Conservation (phyloP, 139 green algal species). For the Mychonastes homosphaera region DNA sequence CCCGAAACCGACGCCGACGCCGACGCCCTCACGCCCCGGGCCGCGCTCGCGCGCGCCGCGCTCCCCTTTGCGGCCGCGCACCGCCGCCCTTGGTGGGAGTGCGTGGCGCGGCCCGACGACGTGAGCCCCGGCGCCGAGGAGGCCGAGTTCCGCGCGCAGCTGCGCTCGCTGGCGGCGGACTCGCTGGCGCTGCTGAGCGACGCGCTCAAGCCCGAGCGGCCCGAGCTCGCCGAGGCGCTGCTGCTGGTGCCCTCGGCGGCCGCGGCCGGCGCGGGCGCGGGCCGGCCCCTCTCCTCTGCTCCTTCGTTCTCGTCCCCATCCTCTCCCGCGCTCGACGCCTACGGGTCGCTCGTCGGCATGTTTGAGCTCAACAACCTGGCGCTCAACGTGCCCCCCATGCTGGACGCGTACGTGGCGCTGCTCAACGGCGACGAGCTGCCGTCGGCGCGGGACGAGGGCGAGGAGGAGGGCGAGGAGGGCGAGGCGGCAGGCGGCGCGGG, state of each 20-base stretch:
- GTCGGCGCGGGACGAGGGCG: background rate
- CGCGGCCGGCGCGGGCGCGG: background rate
- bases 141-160: constrained; percentile 36
- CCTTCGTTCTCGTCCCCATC: background rate
- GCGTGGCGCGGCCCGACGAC: constrained; percentile 54
- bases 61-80: too few relatives aligned
- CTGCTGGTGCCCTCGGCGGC: constrained; percentile 1
- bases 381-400: constrained; percentile 45
- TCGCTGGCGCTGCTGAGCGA: constrained; percentile 60
- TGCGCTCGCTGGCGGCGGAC: constrained; percentile 52
- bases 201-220: constrained; percentile 29
- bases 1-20: too few relatives aligned
- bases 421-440: background rate
- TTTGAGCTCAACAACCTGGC: constrained; percentile 96
- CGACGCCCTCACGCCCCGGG: too few relatives aligned
- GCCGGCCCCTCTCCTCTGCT: background rate
- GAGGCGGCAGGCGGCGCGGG: background rate
- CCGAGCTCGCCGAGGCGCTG: constrained; percentile 49
- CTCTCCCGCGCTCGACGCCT: constrained; percentile 43
- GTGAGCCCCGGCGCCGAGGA: constrained; percentile 33
- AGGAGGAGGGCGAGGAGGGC: constrained; percentile 1
- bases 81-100: constrained; percentile 96
- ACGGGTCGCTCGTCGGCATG: constrained; percentile 77
- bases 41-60: too few relatives aligned
- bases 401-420: constrained; percentile 58